Evolutionary conservation across 768 basidiomycete species (phyloP).

Genomic region (Trametes maxima): DNA sequence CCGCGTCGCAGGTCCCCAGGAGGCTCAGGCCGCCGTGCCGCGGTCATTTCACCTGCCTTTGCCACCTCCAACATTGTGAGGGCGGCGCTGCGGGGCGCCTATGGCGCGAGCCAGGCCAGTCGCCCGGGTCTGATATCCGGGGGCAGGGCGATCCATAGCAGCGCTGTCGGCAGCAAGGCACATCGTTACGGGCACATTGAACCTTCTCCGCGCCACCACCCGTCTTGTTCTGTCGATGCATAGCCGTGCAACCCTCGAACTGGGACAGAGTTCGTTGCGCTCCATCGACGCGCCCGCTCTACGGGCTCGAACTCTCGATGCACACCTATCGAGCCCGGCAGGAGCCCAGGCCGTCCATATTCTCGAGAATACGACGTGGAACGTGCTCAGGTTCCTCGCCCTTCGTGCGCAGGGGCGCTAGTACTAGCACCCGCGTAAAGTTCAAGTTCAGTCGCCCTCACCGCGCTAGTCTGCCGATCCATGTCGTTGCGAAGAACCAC

Average conservation of each 20-base stretch:
- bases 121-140: constrained; percentile 4
- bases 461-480: too few species aligned
- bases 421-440: too few species aligned
- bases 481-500: background rate
- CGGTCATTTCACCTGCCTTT: background rate
- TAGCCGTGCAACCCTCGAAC: background rate
- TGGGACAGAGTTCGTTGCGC: background rate
- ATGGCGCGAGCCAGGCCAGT: too few species aligned
- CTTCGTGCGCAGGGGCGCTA: too few species aligned
- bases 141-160: constrained; percentile 3
- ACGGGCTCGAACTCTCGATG: background rate
- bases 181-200: constrained; percentile 9
- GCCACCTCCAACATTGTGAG: background rate
- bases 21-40: background rate
- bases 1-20: background rate
- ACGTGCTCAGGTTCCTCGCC: too few species aligned
- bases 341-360: too few species aligned
- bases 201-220: constrained; percentile 8
- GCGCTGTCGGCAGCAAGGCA: constrained; percentile 4
- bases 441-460: constrained; percentile 1
- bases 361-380: too few species aligned
- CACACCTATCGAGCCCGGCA: too few species aligned
- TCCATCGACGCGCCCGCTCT: background rate
- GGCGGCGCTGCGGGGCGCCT: constrained; percentile 1
- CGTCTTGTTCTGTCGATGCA: background rate